Evolutionary conservation across 371 early-diverging fungal genomes (phyloP), one percentile per base, ranked within the genome.

Genomic region (Hamiltosporidium tvaerminnensis): DNA sequence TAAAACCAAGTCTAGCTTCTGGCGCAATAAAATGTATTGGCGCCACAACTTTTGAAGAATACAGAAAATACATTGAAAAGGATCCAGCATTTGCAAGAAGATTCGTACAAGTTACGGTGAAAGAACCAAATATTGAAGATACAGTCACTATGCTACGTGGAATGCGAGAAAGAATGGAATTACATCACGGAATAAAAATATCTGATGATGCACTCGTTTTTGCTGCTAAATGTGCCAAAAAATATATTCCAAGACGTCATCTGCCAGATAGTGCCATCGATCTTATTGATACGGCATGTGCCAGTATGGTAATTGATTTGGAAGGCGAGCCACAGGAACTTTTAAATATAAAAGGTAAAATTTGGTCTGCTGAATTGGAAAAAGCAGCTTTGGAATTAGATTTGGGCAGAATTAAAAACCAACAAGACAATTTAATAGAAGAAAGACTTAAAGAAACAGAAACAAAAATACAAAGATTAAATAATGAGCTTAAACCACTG

Each of bases 241-340:
- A 87, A 16, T 88, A 87, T 63, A 83, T 89, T 58, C 80, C 85
- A 0, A 85, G 85, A 47, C 82, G 88, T 30, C 83, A 84, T 72
- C 80, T 86, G 32, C 89, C 89, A 4, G 89, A 89, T 78, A 85
- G 85, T 66, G 91, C 91, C 2, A 88, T 90, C 69, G 90, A 89
- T 76, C 70, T 90, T 1, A 79, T 90, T 14, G 90, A 89, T 70
- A 87, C 86, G 68, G 88, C 90, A 0, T 88, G 88, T 67, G 84
- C 87, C 5, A 84, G 84, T 57, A 79, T 85, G 32, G 73, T 86
- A 44, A 77, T 88, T 23, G 83, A 86, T 53, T 84, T 87, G 72
- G 87, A 89, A 68, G 84, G 83, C 70, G 86, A 87, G 67, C 88
- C 88, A 0, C 84, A 86, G 63, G 82, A 81, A 12, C 77, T 88